Base-by-base conservation (phyloP, 352 stramenopile genomes). In the Phytophthora nicotianae region DNA sequence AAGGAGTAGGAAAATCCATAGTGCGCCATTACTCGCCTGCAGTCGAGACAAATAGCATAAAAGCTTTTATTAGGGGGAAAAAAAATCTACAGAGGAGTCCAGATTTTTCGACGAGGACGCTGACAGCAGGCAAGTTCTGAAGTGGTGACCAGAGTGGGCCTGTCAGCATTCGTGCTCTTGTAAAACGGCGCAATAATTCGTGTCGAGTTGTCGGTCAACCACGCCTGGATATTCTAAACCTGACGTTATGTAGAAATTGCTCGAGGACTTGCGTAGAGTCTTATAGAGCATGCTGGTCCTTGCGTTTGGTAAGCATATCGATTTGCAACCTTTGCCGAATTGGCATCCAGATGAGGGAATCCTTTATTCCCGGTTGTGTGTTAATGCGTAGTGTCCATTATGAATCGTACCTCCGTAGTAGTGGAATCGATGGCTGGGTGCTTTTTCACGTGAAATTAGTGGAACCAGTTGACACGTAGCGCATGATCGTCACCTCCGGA, bases 21-120 rank as follows among this genome's bases (percentile, higher is more conserved):
- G 58, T 60, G 58, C 49, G 33, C 29, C 46, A 56, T 50, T 60
- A 56, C 42, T 55, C 46, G 27, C 49, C 27, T 35, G 49, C 13
- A 26, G 38, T 58, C 57, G 27, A 62, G 58, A 66, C 51, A 66
- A 66, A 51, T 66, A 66, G 40, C 58, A 55, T 46, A 54, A 66
- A 42, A 23, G n/a, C n/a, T 40, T 65, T 65, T 66, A 61, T 66
- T 66, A 61, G 58, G 58, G 40, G 13, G 2, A 51, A 50, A 46
- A 7, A 45, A 45, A 35, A 33, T 50, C 40, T 51, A 52, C 27
- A 7, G 10, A 16, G n/a, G 45, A 51, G 45, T 51, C 7, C 16
- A 49, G 17, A 19, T 19, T 19, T 24, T 59, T 42, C 24, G 29
- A 10, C 19, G 21, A 16, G 21, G 23, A 27, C 1, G 47, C n/a